Percentiles rank a stretch among this genome's conserved stretches.
phyloP scores from a whole-genome alignment of 169 alveolate genomes.

The Theileria luwenshuni region DNA sequence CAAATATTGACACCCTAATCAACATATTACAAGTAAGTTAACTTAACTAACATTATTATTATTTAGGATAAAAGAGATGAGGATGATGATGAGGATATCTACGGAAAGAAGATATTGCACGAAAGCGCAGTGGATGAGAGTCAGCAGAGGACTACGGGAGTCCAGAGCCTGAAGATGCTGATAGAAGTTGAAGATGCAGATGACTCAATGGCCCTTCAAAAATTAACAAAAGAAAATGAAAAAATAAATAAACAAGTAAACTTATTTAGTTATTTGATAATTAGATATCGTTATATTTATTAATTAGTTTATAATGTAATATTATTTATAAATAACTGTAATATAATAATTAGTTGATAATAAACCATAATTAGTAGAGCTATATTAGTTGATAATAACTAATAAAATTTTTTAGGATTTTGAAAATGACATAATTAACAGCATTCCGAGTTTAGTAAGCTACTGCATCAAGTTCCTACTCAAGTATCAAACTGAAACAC shows the following conservation, averaged over 20 bases:
- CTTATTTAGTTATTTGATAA: neutral
- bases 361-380: neutral
- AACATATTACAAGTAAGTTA: conserved; percentile 41
- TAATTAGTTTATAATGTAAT: neutral
- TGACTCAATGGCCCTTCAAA: conserved; percentile 66
- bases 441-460: conserved; percentile 66
- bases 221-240: conserved; percentile 50
- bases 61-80: conserved; percentile 30
- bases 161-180: conserved; percentile 46
- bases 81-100: conserved; percentile 76
- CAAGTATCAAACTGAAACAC: conserved; percentile 45
- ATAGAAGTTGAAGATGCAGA: conserved; percentile 70
- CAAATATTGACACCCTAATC: conserved; percentile 72
- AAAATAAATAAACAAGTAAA: conserved; percentile 36
- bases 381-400: neutral
- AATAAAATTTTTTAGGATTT: conserved; percentile 45
- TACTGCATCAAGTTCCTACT: conserved; percentile 59
- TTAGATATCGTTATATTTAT: neutral
- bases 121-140: conserved; percentile 67
- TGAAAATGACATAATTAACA: conserved; percentile 42
- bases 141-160: conserved; percentile 5
- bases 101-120: conserved; percentile 75
- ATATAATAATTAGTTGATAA: neutral
- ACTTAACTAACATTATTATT: too few species aligned
- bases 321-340: too few species aligned